Evolutionary conservation across 768 basidiomycete genomes (phyloP).

Genomic region (Sporobolomyces roseus): DNA sequence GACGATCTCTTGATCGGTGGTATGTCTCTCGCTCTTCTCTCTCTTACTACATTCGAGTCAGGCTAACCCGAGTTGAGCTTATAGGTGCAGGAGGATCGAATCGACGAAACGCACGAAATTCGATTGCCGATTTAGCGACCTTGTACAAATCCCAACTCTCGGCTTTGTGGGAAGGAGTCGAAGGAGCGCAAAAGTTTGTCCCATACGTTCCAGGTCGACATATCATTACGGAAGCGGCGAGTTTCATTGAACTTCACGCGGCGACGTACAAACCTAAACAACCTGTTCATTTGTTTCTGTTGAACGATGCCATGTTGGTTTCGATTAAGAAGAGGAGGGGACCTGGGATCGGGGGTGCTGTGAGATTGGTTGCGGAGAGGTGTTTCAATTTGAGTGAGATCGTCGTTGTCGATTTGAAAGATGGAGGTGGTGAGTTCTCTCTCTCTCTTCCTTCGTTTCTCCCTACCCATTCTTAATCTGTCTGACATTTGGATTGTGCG

Average conservation of each 20-base stretch:
- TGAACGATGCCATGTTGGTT: slow-evolving; percentile 87
- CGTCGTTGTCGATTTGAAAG: slow-evolving; percentile 91
- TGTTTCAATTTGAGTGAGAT: slow-evolving; percentile 94
- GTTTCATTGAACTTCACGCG: slow-evolving; percentile 76
- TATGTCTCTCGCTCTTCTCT: slow-evolving; percentile 40
- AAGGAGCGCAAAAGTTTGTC: slow-evolving; percentile 91
- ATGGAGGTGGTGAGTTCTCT: slow-evolving; percentile 68
- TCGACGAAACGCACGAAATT: slow-evolving; percentile 71
- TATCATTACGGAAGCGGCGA: slow-evolving; percentile 77
- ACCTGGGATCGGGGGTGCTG: slow-evolving; percentile 59
- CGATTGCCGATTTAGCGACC: slow-evolving; percentile 88
- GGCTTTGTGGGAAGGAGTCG: slow-evolving; percentile 77
- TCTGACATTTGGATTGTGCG: slow-evolving; percentile 7
- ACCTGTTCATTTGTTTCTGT: slow-evolving; percentile 78
- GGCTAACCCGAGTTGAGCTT: too few relatives aligned
- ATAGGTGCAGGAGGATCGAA: slow-evolving; percentile 27
- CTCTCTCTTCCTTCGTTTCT: neutral
- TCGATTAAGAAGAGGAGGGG: slow-evolving; percentile 64
- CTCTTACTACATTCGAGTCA: neutral
- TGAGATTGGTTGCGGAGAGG: slow-evolving; percentile 80
- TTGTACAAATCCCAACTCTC: slow-evolving; percentile 95
- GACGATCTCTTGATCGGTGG: slow-evolving; percentile 55
- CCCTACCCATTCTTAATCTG: slow-evolving; percentile 7
- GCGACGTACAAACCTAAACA: slow-evolving; percentile 92
- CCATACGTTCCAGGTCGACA: slow-evolving; percentile 88